phyloP scores from a whole-genome alignment of 345 rosid species.

The Gossypium rotundifolium region DNA sequence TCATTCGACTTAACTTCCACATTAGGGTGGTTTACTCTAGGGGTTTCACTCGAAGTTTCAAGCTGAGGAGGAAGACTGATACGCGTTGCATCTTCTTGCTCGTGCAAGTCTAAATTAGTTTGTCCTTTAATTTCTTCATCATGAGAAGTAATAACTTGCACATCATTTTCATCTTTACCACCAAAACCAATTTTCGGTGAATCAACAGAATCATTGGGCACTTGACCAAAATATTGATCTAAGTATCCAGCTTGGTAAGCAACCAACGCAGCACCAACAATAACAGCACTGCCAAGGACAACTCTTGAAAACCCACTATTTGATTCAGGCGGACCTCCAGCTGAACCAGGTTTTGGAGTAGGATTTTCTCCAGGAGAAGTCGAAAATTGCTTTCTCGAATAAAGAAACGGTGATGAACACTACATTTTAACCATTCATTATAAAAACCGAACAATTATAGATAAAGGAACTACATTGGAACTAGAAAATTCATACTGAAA shows the following conservation, averaged over 20 bases:
- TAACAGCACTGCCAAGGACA: constrained; percentile 43
- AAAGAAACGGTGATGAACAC: constrained; percentile 34
- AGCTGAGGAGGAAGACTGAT: constrained; percentile 21
- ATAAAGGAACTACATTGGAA: not conserved
- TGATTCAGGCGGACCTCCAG: constrained; percentile 27
- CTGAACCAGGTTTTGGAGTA: constrained; percentile 32
- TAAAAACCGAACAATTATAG: not conserved
- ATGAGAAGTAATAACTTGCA: constrained; percentile 18
- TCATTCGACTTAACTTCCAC: constrained; percentile 32
- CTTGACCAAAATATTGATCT: constrained; percentile 42
- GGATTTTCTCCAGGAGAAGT: constrained; percentile 40
- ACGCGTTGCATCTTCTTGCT: constrained; percentile 29
- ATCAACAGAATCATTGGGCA: constrained; percentile 24
- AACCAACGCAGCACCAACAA: constrained; percentile 39
- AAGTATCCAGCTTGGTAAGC: constrained; percentile 59
- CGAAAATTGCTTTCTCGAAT: constrained; percentile 43
- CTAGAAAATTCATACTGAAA: not conserved
- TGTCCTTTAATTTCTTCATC: constrained; percentile 29
- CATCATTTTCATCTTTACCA: constrained; percentile 20
- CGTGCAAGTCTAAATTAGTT: constrained; percentile 21
- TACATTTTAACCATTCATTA: constrained; percentile 19
- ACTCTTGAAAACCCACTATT: constrained; percentile 35
- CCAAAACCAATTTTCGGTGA: constrained; percentile 18
- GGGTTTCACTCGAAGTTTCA: constrained; percentile 25
- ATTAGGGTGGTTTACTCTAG: constrained; percentile 21